Base-by-base conservation (phyloP, 192 early-diverging fungal species). In the Podochytrium sp. region DNA sequence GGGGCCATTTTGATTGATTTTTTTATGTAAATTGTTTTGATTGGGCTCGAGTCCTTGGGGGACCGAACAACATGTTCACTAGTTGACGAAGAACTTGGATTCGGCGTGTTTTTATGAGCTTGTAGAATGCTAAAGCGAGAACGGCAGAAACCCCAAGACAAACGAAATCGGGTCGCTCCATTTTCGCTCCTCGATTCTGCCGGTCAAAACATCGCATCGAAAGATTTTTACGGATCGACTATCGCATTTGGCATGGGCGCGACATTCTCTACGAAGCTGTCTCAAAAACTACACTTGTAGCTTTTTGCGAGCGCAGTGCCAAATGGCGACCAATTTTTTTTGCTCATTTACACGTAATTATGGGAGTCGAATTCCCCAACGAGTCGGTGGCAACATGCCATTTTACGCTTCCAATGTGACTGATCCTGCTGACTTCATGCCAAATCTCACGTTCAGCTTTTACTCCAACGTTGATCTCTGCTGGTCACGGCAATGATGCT, bases 81-180 rank as follows among this genome's bases (percentile, higher is more conserved):
- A n/a, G n/a, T n/a, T n/a, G n/a, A n/a, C n/a, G n/a, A n/a, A n/a
- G 60, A 29, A 62, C 16, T 38, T 62, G 60, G 60, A 62, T 62
- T 32, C 7, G 43, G 43, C 20, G 20, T 47, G 7, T 47, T 7
- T 47, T 47, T 7, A 47, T 20, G 43, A 12, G 7, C 20, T 47
- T 47, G 20, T 14, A 12, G 7, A 10, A 10, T 20, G 7, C 55
- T 20, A 10, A 18, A 27, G 7, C 32, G 7, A 25, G 29, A 18
- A 29, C 55, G 27, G 27, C 55, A 29, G 32, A 20, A 27, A 20
- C 55, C 23, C 20, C 29, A 20, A 10, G 10, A 20, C 55, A 12
- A 29, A 20, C 29, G 55, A 57, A 57, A 57, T 57, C 10, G 55
- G 27, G 10, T 57, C 7, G 20, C n/a, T n/a, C n/a, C n/a, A n/a